Base-by-base conservation (phyloP, 129 eudicot species). In the Artemisia argyi region DNA sequence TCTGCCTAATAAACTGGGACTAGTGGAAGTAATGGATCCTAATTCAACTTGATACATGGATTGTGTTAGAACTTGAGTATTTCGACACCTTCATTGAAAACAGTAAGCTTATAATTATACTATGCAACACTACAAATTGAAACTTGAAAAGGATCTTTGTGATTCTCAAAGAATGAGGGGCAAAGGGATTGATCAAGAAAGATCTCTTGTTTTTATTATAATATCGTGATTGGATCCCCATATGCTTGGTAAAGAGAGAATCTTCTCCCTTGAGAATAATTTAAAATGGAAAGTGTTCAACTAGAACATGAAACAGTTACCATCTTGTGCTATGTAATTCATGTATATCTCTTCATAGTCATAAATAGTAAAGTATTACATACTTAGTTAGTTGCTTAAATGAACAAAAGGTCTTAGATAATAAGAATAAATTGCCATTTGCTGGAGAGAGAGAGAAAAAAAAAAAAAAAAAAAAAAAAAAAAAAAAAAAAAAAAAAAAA, bases 381-480 rank as follows among this genome's bases (percentile, higher is more conserved):
- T 53, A n/a, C n/a, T n/a, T n/a, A n/a, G 50, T 66, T 52, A n/a
- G 50, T 66, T 52, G 17, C 30, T 69, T 69, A 54, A 69, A 69
- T 69, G 73, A 50, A 30, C 12, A 47, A 13, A 67, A 48, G 13
- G 13, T 44, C 47, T 15, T 67, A 15, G 44, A 20, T 44, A 39
- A 39, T 39, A 7, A 39, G 46, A 39, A 39, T 7, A 39, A 39
- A 39, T 8, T 39, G 11, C 46, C 46, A 39, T 11, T 39, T 39
- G 46, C 46, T 39, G 46, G n/a, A n/a, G n/a, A n/a, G n/a, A n/a
- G n/a, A n/a, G n/a, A n/a, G n/a, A n/a, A n/a, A n/a, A n/a, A n/a
- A n/a, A n/a, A n/a, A n/a, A n/a, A n/a, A n/a, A n/a, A n/a, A n/a
- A n/a, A n/a, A n/a, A n/a, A n/a, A n/a, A n/a, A n/a, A n/a, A n/a